Evolutionary conservation across 495 filamentous ascomycete genomes (phyloP).

Genomic region (Aspergillus biplanus): DNA sequence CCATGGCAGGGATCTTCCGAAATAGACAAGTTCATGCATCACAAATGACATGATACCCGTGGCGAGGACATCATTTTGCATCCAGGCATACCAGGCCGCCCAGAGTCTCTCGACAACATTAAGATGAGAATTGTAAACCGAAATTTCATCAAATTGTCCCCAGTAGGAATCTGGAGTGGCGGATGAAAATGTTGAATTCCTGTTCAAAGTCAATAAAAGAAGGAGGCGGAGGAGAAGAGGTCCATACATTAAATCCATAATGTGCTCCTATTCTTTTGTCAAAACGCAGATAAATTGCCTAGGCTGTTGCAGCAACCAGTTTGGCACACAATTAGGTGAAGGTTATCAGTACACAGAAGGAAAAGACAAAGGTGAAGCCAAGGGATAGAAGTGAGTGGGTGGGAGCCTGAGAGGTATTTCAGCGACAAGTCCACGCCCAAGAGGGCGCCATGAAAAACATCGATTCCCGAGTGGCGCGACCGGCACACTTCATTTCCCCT

Average conservation of each 20-base stretch:
- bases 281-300: too few species aligned
- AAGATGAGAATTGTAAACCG: conserved; percentile 83
- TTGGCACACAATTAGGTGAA: not conserved
- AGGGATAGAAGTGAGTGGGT: not conserved
- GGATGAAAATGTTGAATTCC: conserved; percentile 61
- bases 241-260: conserved; percentile 7
- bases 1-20: conserved; percentile 90
- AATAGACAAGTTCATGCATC: conserved; percentile 94
- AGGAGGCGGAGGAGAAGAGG: not conserved
- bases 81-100: conserved; percentile 98
- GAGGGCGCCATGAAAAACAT: conserved; percentile 11
- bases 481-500: conserved; percentile 28
- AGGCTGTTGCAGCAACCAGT: not conserved
- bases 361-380: not conserved
- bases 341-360: not conserved
- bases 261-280: not conserved
- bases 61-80: conserved; percentile 95
- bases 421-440: conserved; percentile 5
- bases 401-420: conserved; percentile 25
- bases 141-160: conserved; percentile 83
- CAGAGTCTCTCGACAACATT: conserved; percentile 84
- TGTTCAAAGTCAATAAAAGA: conserved; percentile 25
- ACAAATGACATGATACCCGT: conserved; percentile 96
- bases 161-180: conserved; percentile 67
- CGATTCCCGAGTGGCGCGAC: conserved; percentile 49